Conservation (phyloP, 2,329 filamentous ascomycete genomes). For the Fusarium haematococcum region DNA sequence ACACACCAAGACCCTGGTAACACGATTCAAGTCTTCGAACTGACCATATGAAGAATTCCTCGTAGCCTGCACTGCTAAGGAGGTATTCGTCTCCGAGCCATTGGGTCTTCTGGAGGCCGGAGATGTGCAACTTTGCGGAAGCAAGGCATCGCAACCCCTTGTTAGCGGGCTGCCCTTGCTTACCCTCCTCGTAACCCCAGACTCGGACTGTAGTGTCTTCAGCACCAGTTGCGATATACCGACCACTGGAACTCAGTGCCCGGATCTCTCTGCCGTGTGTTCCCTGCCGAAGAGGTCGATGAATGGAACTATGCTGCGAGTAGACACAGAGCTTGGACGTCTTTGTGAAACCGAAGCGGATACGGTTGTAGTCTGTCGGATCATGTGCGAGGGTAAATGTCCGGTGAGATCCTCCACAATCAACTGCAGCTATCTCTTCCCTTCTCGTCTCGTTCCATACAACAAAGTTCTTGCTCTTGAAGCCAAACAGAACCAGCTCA, state of each 20-base stretch:
- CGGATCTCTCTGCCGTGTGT: slow-evolving; percentile 88
- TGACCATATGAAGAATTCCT: slow-evolving; percentile 91
- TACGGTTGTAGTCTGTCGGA: slow-evolving; percentile 45
- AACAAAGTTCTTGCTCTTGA: slow-evolving; percentile 82
- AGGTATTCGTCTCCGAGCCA: slow-evolving; percentile 81
- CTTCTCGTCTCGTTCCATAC: slow-evolving; percentile 82
- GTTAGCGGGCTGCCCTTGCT: slow-evolving; percentile 1
- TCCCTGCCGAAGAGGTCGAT: slow-evolving; percentile 71
- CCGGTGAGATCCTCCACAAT: slow-evolving; percentile 88
- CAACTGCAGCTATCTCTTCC: slow-evolving; percentile 76
- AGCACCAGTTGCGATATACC: slow-evolving; percentile 72
- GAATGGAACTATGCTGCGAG: slow-evolving; percentile 52
- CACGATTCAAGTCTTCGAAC: slow-evolving; percentile 65
- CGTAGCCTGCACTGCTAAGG: slow-evolving; percentile 87
- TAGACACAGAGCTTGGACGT: slow-evolving; percentile 66
- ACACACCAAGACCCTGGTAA: slow-evolving; percentile 63
- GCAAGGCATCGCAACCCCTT: slow-evolving; percentile 63
- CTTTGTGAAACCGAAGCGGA: slow-evolving; percentile 80
- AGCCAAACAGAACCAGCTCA: slow-evolving; percentile 81
- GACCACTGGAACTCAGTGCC: slow-evolving; percentile 59
- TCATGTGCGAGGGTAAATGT: slow-evolving; percentile 69
- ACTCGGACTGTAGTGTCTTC: slow-evolving; percentile 83
- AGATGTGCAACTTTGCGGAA: slow-evolving; percentile 80
- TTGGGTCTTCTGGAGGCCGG: slow-evolving; percentile 83
- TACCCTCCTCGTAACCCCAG: slow-evolving; percentile 61